Conservation (phyloP, 805 yeast genomes). For the Alloascoidea hylecoeti region DNA sequence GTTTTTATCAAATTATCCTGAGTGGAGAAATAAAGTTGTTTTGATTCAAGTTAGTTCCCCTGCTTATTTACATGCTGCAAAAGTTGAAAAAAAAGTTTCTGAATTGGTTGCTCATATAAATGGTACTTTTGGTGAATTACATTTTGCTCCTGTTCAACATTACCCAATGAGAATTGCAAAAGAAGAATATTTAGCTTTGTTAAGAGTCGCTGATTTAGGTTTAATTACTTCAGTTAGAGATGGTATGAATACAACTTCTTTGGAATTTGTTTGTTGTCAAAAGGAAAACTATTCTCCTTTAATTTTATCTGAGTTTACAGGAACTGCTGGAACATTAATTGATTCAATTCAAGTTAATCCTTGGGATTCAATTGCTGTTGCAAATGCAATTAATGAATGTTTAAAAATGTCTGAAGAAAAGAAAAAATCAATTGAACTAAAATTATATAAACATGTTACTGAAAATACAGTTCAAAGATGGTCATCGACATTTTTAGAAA, state of each 20-base stretch:
- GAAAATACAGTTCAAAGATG: conserved; percentile 68
- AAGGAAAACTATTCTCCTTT: conserved; percentile 53
- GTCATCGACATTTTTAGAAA: conserved; percentile 45
- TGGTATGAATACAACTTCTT: conserved; percentile 91
- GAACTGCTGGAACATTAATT: conserved; percentile 41
- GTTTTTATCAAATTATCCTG: conserved; percentile 83
- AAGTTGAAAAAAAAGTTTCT: conserved; percentile 66
- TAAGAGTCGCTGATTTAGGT: conserved; percentile 84
- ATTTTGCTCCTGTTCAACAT: conserved; percentile 82
- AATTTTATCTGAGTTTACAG: conserved; percentile 86
- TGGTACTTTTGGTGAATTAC: conserved; percentile 68
- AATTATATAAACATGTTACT: conserved; percentile 49
- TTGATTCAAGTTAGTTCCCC: conserved; percentile 88
- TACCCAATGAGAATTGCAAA: conserved; percentile 81
- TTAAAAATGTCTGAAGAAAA: conserved; percentile 37
- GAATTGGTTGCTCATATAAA: conserved; percentile 77
- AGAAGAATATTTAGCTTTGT: conserved; percentile 78
- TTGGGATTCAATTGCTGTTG: conserved; percentile 92
- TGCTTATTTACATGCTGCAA: conserved; percentile 39
- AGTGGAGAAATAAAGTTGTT: conserved; percentile 79
- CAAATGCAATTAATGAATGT: conserved; percentile 65
- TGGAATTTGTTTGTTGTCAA: conserved; percentile 82
- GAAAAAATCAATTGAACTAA: conserved; percentile 30
- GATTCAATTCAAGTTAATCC: conserved; percentile 75
- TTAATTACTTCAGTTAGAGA: conserved; percentile 85